phyloP scores from a whole-genome alignment of 2,329 filamentous ascomycete species.

The Aspergillus tanneri region DNA sequence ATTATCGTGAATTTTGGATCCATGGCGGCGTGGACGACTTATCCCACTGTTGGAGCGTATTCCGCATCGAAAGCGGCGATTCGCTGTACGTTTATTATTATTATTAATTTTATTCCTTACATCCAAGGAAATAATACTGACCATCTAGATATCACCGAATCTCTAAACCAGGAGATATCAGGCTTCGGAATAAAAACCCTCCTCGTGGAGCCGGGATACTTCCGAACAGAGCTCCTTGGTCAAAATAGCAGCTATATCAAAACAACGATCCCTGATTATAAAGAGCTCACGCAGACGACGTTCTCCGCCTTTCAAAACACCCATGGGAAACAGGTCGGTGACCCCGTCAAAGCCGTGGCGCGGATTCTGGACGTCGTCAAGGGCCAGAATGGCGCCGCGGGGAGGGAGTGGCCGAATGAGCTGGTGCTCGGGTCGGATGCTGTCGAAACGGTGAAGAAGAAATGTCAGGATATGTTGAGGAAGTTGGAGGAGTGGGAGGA shows the following conservation, averaged over 20 bases:
- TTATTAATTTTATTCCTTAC: too few relatives aligned
- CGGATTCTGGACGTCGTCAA: constrained; percentile 34
- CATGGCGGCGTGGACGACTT: constrained; percentile 30
- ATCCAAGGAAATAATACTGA: too few relatives aligned
- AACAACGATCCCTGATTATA: constrained; percentile 21
- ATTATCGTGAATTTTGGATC: constrained; percentile 40
- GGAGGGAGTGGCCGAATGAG: constrained; percentile 23
- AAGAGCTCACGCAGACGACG: constrained; percentile 22
- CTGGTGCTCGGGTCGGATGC: constrained; percentile 33
- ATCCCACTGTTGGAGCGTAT: constrained; percentile 33
- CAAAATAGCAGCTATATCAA: constrained; percentile 9
- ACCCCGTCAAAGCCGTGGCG: constrained; percentile 31
- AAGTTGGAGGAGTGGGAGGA: constrained; percentile 12
- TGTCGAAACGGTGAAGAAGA: constrained; percentile 7
- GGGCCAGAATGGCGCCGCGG: constrained; percentile 23
- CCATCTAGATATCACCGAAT: constrained; percentile 12
- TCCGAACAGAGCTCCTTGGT: constrained; percentile 34
- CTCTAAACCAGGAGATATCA: constrained; percentile 31
- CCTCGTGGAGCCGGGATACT: constrained; percentile 40
- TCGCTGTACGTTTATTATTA: constrained; percentile 6
- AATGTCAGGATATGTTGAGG: constrained; percentile 6
- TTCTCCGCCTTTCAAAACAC: constrained; percentile 20
- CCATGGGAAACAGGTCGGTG: constrained; percentile 28
- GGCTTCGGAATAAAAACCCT: constrained; percentile 35
- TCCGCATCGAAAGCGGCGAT: constrained; percentile 35